Conservation (phyloP, 139 green algal genomes). For the Trebouxia sp. region DNA sequence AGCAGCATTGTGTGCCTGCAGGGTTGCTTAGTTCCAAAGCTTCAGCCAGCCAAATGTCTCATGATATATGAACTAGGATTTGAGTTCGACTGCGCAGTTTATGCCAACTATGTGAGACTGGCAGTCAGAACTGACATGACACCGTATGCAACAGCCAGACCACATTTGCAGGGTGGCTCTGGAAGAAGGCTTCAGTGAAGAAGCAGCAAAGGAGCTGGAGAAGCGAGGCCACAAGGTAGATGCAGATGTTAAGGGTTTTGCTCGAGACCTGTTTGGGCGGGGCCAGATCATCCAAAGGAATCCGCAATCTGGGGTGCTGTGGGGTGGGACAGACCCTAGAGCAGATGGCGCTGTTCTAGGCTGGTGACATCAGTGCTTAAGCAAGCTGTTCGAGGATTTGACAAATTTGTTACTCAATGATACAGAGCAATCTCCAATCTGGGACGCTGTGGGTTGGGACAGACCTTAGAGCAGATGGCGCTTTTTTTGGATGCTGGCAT, state of each 20-base stretch:
- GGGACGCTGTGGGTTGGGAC: conserved; percentile 65
- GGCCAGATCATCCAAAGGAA: conserved; percentile 66
- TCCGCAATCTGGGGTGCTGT: conserved; percentile 57
- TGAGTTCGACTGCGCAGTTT: background rate
- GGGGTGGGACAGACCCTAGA: conserved; percentile 61
- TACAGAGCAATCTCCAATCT: conserved; percentile 50
- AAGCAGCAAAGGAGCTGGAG: conserved; percentile 29
- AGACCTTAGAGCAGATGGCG: conserved; percentile 66
- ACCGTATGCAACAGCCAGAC: background rate
- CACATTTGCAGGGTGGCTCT: conserved; percentile 30
- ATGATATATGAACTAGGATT: too few species aligned
- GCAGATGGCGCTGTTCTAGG: conserved; percentile 62
- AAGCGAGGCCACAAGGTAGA: conserved; percentile 46
- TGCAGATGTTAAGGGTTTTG: conserved; percentile 19
- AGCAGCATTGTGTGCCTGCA: too few species aligned
- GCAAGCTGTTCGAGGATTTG: too few species aligned
- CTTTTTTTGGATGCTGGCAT: conserved; percentile 54
- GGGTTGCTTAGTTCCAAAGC: too few species aligned
- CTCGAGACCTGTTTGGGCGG: conserved; percentile 54
- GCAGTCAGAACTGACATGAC: too few species aligned
- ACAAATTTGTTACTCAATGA: too few species aligned
- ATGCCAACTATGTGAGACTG: background rate
- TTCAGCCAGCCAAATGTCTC: too few species aligned
- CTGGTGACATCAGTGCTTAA: conserved; percentile 45
- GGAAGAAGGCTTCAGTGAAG: conserved; percentile 44